Evolutionary conservation across 768 basidiomycete species (phyloP).

Genomic region (Rhodosporidiobolus sp.): DNA sequence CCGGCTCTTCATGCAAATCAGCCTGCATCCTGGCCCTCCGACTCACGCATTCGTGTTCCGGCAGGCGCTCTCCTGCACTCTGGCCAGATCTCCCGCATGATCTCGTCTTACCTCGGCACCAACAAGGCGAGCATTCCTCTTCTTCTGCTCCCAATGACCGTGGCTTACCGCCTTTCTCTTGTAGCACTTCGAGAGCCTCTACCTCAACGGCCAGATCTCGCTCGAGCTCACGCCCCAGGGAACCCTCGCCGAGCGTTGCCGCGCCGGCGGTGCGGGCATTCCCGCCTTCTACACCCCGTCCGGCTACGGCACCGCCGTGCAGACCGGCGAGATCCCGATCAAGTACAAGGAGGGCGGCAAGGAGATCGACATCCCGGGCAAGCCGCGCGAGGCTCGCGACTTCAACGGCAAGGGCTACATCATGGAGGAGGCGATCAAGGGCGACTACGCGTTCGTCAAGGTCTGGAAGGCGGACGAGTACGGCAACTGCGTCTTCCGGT

Average conservation of each 20-base stretch:
- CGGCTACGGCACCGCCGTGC: slow-evolving; percentile 52
- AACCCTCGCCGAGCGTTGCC: slow-evolving; percentile 79
- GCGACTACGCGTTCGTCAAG: slow-evolving; percentile 64
- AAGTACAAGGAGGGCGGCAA: slow-evolving; percentile 71
- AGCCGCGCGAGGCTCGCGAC: slow-evolving; percentile 70
- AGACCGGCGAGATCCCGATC: slow-evolving; percentile 54
- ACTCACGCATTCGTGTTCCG: neutral
- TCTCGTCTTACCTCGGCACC: slow-evolving; percentile 82
- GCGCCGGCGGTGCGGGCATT: slow-evolving; percentile 84
- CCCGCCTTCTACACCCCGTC: slow-evolving; percentile 93
- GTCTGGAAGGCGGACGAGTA: slow-evolving; percentile 92
- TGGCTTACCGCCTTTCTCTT: neutral
- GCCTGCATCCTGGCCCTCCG: too few species aligned
- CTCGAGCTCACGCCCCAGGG: slow-evolving; percentile 85
- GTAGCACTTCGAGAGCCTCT: slow-evolving; percentile 72
- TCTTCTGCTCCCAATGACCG: too few species aligned
- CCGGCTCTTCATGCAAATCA: neutral
- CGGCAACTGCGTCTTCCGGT: slow-evolving; percentile 89
- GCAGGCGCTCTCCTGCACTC: slow-evolving; percentile 68
- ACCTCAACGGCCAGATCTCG: slow-evolving; percentile 74
- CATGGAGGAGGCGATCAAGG: slow-evolving; percentile 64
- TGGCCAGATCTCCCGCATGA: slow-evolving; percentile 75
- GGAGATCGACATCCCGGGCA: slow-evolving; percentile 66
- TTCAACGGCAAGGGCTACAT: slow-evolving; percentile 77
- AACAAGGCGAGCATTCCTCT: slow-evolving; percentile 51